Conservation (phyloP, 208 protist genomes). For the Porcisia hertigi region DNA sequence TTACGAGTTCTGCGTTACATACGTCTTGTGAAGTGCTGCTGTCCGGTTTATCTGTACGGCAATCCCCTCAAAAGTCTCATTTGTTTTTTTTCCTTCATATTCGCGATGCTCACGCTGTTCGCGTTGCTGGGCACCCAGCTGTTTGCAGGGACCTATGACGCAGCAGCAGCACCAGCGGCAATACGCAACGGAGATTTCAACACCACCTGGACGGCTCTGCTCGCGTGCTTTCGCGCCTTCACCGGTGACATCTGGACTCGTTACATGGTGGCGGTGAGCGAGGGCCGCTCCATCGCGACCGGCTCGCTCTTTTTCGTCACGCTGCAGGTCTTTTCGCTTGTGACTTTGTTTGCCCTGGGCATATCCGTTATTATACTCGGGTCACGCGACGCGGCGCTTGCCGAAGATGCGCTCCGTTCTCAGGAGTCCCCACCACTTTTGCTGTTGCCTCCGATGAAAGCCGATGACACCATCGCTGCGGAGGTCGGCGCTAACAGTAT, state of each 20-base stretch:
- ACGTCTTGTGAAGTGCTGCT: conserved; percentile 31
- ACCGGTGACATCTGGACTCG: conserved; percentile 52
- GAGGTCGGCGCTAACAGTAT: neutral
- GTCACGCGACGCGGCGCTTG: conserved; percentile 12
- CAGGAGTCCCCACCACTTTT: conserved; percentile 21
- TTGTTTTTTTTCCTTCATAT: conserved; percentile 28
- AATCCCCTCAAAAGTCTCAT: conserved; percentile 24
- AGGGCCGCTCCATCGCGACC: conserved; percentile 23
- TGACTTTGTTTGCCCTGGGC: conserved; percentile 27
- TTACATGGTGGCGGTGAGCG: conserved; percentile 31
- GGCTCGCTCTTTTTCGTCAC: conserved; percentile 51
- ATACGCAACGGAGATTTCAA: conserved; percentile 40
- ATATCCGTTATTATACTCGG: conserved; percentile 28
- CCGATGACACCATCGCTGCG: neutral
- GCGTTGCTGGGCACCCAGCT: conserved; percentile 61
- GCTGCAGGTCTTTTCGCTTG: conserved; percentile 5
- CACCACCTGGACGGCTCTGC: conserved; percentile 53
- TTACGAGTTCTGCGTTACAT: conserved; percentile 50
- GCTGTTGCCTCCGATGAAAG: conserved; percentile 18
- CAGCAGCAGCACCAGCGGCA: neutral
- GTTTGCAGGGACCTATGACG: conserved; percentile 31
- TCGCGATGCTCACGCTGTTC: conserved; percentile 41
- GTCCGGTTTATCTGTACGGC: conserved; percentile 17
- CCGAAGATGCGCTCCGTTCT: conserved; percentile 12
- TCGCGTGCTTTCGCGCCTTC: conserved; percentile 46